phyloP scores from a whole-genome alignment of 1,284 basidiomycete species.

The Rhodotorula sp. region DNA sequence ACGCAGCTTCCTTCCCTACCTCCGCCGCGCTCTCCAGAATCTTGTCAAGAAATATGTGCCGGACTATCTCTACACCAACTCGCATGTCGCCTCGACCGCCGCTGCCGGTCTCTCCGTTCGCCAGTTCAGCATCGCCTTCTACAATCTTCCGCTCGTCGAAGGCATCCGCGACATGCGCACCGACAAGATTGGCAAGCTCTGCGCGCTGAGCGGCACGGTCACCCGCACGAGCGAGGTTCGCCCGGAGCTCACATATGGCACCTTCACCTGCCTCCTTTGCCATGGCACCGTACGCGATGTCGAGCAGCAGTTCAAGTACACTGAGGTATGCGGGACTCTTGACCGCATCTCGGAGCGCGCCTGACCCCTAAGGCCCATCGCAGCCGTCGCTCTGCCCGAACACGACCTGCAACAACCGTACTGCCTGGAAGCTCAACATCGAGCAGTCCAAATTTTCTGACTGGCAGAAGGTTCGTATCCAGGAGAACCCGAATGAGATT shows the following conservation, averaged over 20 bases:
- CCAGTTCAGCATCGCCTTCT: slow-evolving; percentile 94
- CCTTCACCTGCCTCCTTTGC: slow-evolving; percentile 90
- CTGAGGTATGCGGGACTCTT: slow-evolving; percentile 69
- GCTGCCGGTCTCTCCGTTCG: slow-evolving; percentile 79
- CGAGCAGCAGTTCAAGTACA: slow-evolving; percentile 99
- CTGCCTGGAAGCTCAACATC: slow-evolving; percentile 90
- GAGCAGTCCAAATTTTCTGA: slow-evolving; percentile 97
- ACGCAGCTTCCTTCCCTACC: slow-evolving; percentile 80
- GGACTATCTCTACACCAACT: slow-evolving; percentile 88
- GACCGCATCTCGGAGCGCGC: neutral
- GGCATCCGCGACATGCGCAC: slow-evolving; percentile 95
- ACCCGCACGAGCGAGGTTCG: slow-evolving; percentile 97
- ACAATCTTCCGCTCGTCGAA: slow-evolving; percentile 79
- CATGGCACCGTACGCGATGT: slow-evolving; percentile 85
- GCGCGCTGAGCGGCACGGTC: slow-evolving; percentile 94
- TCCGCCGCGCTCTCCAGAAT: slow-evolving; percentile 85
- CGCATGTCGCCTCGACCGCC: slow-evolving; percentile 54
- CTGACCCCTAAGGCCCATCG: neutral
- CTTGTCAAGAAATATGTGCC: slow-evolving; percentile 85
- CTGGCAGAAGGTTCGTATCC: slow-evolving; percentile 99
- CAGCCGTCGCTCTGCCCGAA: slow-evolving; percentile 93
- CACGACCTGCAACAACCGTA: slow-evolving; percentile 85
- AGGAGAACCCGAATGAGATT: slow-evolving; percentile 98
- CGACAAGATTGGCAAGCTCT: slow-evolving; percentile 86
- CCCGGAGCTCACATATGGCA: slow-evolving; percentile 90